These are phyloP conservation scores for Ustilaginoidea virens DNA, from an alignment of 2,329 filamentous ascomycete genomes.

Conservation along the genomic window DNA sequence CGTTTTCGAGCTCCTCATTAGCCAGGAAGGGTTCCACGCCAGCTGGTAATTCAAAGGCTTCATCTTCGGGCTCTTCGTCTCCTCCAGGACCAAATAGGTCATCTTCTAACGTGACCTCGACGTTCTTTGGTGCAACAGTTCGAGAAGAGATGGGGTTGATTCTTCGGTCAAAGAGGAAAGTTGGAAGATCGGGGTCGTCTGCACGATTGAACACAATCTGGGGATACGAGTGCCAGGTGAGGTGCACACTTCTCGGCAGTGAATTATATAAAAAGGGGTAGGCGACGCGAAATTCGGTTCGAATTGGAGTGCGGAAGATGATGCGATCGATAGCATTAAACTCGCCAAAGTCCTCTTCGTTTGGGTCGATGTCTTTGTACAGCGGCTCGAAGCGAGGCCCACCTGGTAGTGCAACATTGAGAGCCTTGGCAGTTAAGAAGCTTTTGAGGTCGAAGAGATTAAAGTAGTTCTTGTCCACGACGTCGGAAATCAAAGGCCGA, in stretches of 20 bases:
- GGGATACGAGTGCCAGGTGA: constrained; percentile 87
- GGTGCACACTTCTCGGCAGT: constrained; percentile 79
- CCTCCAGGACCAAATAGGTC: constrained; percentile 75
- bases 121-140: constrained; percentile 84
- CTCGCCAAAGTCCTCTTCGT: constrained; percentile 97
- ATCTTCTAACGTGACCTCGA: constrained; percentile 85
- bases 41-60: constrained; percentile 68
- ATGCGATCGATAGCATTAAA: constrained; percentile 99
- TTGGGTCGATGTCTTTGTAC: constrained; percentile 97
- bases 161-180: constrained; percentile 94
- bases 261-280: constrained; percentile 96
- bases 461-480: constrained; percentile 93
- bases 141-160: constrained; percentile 97
- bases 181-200: constrained; percentile 77
- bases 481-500: constrained; percentile 76
- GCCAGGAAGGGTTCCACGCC: constrained; percentile 76
- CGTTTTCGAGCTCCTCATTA: constrained; percentile 77
- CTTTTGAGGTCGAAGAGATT: constrained; percentile 93
- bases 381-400: constrained; percentile 92
- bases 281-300: constrained; percentile 89
- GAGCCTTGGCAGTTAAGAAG: constrained; percentile 87
- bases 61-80: constrained; percentile 59
- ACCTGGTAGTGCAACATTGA: constrained; percentile 95
- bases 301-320: constrained; percentile 89
- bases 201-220: constrained; percentile 82